Evolutionary conservation across 1,139 yeast genomes (phyloP).

Genomic region (Geotrichum phurueaensis): DNA sequence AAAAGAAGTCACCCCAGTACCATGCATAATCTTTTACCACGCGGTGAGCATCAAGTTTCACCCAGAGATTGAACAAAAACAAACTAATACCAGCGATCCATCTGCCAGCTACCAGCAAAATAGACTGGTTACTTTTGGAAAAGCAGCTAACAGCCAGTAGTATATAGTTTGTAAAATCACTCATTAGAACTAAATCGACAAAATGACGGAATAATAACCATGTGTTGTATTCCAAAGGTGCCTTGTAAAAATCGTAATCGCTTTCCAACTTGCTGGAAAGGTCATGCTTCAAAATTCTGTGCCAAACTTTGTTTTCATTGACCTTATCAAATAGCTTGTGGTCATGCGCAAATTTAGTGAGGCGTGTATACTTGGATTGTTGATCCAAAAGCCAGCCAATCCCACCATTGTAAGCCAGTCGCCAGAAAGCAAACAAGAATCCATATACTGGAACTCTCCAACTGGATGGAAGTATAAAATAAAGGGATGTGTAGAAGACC

Average conservation of each 20-base stretch:
- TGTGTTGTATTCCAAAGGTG: constrained; percentile 74
- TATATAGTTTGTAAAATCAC: constrained; percentile 73
- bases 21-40: constrained; percentile 89
- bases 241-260: constrained; percentile 43
- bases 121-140: constrained; percentile 40
- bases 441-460: constrained; percentile 45
- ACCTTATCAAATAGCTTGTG: constrained; percentile 43
- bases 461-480: constrained; percentile 33
- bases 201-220: constrained; percentile 77
- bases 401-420: constrained; percentile 71
- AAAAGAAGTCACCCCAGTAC: constrained; percentile 95
- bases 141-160: constrained; percentile 61
- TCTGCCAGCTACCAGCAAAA: constrained; percentile 34
- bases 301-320: constrained; percentile 34
- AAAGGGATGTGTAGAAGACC: constrained; percentile 48
- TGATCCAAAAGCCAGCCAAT: constrained; percentile 64
- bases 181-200: constrained; percentile 80
- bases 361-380: constrained; percentile 55
- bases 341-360: constrained; percentile 52
- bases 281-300: constrained; percentile 45
- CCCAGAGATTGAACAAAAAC: constrained; percentile 75
- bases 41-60: constrained; percentile 80
- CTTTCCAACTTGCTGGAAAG: constrained; percentile 57
- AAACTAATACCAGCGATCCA: constrained; percentile 43
- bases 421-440: constrained; percentile 64